phyloP scores from a whole-genome alignment of 176 grass and related monocot species.

The Sorghum bicolor region Sorghum_bicolor_NCBIv3 NC_012870.2:5596501-5597000 shows the following conservation, averaged over 20 bases:
- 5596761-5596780: conserved; percentile 8
- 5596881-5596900: conserved; percentile 8
- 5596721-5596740: conserved; percentile 28
- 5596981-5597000: background rate
- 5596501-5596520: conserved; percentile 90
- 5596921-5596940: conserved; percentile 13
- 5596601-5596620: conserved; percentile 99
- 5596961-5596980: background rate
- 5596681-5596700: conserved; percentile 98
- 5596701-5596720: conserved; percentile 85
- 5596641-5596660: conserved; percentile 79
- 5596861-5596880: conserved; percentile 11
- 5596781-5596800: conserved; percentile 21
- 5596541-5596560: background rate
- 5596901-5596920: conserved; percentile 24
- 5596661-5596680: conserved; percentile 95
- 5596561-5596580: conserved; percentile 2
- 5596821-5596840: conserved; percentile 17
- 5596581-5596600: background rate
- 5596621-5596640: conserved; percentile 91
- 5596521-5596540: background rate
- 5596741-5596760: background rate
- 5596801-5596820: conserved; percentile 6
- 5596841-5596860: background rate
- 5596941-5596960: conserved; percentile 15